Base-by-base conservation (phyloP, 768 basidiomycete species). In the Tulasnella sp. region DNA sequence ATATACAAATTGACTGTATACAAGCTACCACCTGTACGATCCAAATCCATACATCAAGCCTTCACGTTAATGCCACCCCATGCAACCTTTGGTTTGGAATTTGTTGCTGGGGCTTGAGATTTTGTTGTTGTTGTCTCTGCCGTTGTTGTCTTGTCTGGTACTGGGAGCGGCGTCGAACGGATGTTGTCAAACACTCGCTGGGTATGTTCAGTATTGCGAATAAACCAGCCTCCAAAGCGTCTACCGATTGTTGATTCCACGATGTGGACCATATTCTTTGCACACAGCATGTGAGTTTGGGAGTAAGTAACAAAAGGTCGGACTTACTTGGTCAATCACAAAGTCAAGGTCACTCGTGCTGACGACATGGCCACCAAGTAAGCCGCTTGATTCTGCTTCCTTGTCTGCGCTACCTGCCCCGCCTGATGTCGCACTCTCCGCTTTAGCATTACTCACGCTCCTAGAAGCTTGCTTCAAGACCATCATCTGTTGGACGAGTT, bases 401-500 rank as follows among this genome's bases (percentile, higher is more conserved):
- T 27, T 29, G 9, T n/a, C n/a, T n/a, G n/a, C n/a, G 61, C 56
- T 63, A 65, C 16, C n/a, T n/a, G n/a, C n/a, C n/a, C n/a, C n/a
- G n/a, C n/a, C n/a, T n/a, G 40, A 24, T 33, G 25, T n/a, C 1
- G 58, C 53, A 51, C 67, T 64, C 20, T 65, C 60, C 15, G 20
- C 43, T 24, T 51, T 42, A 20, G 49, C 20, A 48, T 83, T 72
- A 63, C 77, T 80, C 48, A 82, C 66, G 53, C 83, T 86, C 60
- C 88, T 72, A 59, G 83, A 85, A 0, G 80, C 79, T 56, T 84
- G 81, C 71, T 99, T 98, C 68, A 95, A 76, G 37, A 89, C 81
- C 90, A 98, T 95, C 74, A 98, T 77, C 74, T 93, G 86, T 67
- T 92, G 85, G 53, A 99, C 73, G 61, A 96, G 82, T 65, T 86